These are phyloP conservation scores for Cyamopsis tetragonoloba DNA, from an alignment of 306 rosid species.

Conservation along the genomic window DNA sequence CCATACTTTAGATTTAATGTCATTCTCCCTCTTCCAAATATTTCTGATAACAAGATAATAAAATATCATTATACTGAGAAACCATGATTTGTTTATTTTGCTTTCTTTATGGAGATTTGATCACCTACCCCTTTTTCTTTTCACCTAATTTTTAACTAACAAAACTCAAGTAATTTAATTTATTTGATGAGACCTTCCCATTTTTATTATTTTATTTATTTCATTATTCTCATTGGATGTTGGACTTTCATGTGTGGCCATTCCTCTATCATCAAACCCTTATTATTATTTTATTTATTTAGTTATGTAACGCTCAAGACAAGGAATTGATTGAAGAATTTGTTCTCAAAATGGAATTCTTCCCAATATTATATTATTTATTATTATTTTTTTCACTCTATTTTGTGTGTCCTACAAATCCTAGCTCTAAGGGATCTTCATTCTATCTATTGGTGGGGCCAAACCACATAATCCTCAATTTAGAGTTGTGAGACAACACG, in stretches of 20 bases:
- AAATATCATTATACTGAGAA: not conserved
- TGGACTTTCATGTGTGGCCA: slow-evolving; percentile 22
- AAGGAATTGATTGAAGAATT: slow-evolving; percentile 17
- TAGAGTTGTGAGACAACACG: not conserved
- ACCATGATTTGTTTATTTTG: not conserved
- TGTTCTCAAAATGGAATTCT: slow-evolving; percentile 11
- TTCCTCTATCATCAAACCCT: slow-evolving; percentile 7
- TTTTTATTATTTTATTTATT: not conserved
- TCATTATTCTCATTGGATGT: slow-evolving; percentile 28
- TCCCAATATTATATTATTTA: not conserved
- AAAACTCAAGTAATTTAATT: slow-evolving; percentile 23
- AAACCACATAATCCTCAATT: slow-evolving; percentile 20
- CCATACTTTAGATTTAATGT: no score
- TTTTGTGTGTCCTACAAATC: slow-evolving; percentile 23
- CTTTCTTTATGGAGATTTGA: slow-evolving; percentile 35
- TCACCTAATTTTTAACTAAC: slow-evolving; percentile 47
- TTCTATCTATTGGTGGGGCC: slow-evolving; percentile 19
- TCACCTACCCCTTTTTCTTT: slow-evolving; percentile 52
- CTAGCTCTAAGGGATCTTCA: slow-evolving; percentile 15
- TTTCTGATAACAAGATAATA: slow-evolving; percentile 24
- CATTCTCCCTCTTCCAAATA: slow-evolving; percentile 21
- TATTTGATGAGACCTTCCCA: slow-evolving; percentile 27
- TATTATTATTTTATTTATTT: slow-evolving; percentile 20
- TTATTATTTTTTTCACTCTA: slow-evolving; percentile 8
- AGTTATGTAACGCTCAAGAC: slow-evolving; percentile 28